A percentile compares a stretch with the other conserved stretches of the same genome.
phyloP scores from a whole-genome alignment of 495 filamentous ascomycete genomes.

The Aspergillus hancockii region DNA sequence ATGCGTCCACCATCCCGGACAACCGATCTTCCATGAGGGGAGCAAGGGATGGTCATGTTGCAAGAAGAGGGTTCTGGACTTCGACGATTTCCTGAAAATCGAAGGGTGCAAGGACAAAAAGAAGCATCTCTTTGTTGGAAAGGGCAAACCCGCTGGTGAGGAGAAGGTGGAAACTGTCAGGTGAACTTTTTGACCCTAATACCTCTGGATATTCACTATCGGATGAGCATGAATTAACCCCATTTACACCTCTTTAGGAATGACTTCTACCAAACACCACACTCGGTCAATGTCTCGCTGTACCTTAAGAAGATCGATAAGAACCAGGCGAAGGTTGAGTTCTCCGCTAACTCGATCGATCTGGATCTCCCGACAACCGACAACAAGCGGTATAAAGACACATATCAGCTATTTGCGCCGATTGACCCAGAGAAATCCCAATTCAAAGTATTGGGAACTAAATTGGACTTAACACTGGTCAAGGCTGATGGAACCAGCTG shows the following conservation, averaged over 20 bases:
- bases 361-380: slow-evolving; percentile 85
- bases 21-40: slow-evolving; percentile 92
- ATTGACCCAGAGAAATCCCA: slow-evolving; percentile 73
- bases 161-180: slow-evolving; percentile 66
- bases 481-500: slow-evolving; percentile 85
- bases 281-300: slow-evolving; percentile 82
- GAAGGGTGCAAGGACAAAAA: slow-evolving; percentile 82
- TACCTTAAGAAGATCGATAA: slow-evolving; percentile 98
- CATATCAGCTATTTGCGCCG: slow-evolving; percentile 71
- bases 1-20: slow-evolving; percentile 84
- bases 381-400: slow-evolving; percentile 76
- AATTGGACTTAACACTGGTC: slow-evolving; percentile 81
- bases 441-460: slow-evolving; percentile 91
- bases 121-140: slow-evolving; percentile 84
- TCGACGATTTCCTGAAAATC: slow-evolving; percentile 97
- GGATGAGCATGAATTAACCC: not conserved
- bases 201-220: not conserved
- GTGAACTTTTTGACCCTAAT: slow-evolving; percentile 48
- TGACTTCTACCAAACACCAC: slow-evolving; percentile 93
- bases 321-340: slow-evolving; percentile 67
- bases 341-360: slow-evolving; percentile 57
- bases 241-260: slow-evolving; percentile 48
- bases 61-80: slow-evolving; percentile 91
- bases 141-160: slow-evolving; percentile 60
- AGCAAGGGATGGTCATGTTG: slow-evolving; percentile 97